Base-by-base conservation (phyloP, 2,329 filamentous ascomycete species). In the Clarireedia paspali region DNA sequence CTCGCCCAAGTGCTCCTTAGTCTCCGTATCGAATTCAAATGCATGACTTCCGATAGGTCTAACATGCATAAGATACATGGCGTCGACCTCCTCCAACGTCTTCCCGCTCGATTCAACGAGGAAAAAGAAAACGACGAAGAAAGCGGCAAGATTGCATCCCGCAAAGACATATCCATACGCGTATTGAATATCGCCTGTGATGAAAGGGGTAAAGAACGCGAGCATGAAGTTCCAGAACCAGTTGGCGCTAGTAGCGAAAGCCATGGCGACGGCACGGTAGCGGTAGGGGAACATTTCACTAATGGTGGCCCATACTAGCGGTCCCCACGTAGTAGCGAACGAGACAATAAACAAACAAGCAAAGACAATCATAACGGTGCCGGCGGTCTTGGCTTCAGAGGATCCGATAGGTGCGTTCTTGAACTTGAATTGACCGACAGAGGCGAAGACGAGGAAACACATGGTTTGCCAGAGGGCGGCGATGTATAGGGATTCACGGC, bases 181-280 rank as follows among this genome's bases (percentile, higher is more conserved):
- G 24, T 86, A 91, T 62, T 86, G 80, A 54, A 91, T 91, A 3
- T 80, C 79, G 0, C 76, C 73, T 0, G 84, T 87, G 67, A 91
- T 91, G 70, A 90, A 91, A 1, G 88, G 85, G 0, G 88, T 90
- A 74, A 90, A 89, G 74, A 91, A 91, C 0, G 81, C 82, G 61
- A 88, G 75, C 59, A 84, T 69, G 71, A 91, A 91, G 70, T 89
- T 88, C 83, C 84, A 89, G 34, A 77, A 73, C 83, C 83, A 86
- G 70, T 86, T 86, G 62, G 76, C 78, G 0, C 80, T 77, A 0
- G 82, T 85, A 0, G 80, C 76, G 2, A 85, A 67, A 2, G 80
- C 81, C 76, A 84, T 84, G 30, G 76, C 79, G 65, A 78, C 77
- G 2, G 81, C 81, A 39, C 82, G 75, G 64, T 84, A 84, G 14